Evolutionary conservation across 257 asterid species (phyloP).

Genomic region (Marsdenia floribunda): DNA sequence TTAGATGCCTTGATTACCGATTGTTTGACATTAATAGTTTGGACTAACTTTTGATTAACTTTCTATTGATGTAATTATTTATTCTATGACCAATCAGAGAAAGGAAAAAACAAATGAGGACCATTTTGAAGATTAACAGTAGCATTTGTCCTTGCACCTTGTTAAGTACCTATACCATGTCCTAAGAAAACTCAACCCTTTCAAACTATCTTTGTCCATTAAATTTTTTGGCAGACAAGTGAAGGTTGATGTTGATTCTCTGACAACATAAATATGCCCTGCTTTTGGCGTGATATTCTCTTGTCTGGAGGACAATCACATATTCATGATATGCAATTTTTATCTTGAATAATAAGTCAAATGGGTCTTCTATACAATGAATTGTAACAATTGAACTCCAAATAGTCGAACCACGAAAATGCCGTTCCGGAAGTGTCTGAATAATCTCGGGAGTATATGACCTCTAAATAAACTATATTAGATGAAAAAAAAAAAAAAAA

Average conservation of each 20-base stretch:
- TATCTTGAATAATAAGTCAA: background rate
- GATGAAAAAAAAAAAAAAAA: too few relatives aligned
- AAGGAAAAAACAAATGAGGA: background rate
- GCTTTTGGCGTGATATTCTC: too few relatives aligned
- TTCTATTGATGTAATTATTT: background rate
- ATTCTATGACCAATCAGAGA: background rate
- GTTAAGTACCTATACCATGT: background rate
- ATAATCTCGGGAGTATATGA: too few relatives aligned
- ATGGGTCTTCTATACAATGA: background rate
- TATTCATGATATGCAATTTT: background rate
- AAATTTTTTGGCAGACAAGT: too few relatives aligned
- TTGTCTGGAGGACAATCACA: background rate
- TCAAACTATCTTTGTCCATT: background rate
- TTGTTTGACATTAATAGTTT: background rate
- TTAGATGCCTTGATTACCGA: background rate
- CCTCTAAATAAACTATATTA: too few relatives aligned
- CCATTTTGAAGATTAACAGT: background rate
- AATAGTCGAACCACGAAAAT: too few relatives aligned
- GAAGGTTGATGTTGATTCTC: background rate
- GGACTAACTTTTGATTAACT: conserved; percentile 1
- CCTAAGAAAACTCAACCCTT: background rate
- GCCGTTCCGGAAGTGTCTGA: too few relatives aligned
- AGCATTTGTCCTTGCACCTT: background rate
- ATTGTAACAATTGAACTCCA: too few relatives aligned
- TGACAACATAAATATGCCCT: background rate